A percentile compares a stretch with the other conserved stretches of the same genome.
phyloP scores from a whole-genome alignment of 352 stramenopile genomes.

The Phytophthora pini region DNA sequence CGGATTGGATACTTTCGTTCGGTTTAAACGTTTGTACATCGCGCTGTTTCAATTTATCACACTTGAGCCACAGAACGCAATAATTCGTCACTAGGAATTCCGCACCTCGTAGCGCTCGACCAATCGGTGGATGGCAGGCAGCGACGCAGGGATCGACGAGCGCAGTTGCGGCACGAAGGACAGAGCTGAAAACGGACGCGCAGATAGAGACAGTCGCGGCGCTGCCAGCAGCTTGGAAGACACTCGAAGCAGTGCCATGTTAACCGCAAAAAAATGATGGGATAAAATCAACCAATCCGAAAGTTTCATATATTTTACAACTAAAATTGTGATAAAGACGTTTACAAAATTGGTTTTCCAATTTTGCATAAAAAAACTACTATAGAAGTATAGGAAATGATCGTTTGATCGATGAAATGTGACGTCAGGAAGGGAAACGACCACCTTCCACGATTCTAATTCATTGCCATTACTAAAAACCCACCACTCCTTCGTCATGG shows the following conservation, averaged over 20 bases:
- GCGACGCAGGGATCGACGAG: conserved; percentile 47
- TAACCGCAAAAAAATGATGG: neutral
- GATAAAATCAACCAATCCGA: conserved; percentile 10
- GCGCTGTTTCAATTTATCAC: conserved; percentile 25
- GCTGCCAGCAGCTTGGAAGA: conserved; percentile 11
- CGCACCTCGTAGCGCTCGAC: conserved; percentile 58
- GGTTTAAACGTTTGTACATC: conserved; percentile 52
- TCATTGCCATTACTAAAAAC: too few relatives aligned
- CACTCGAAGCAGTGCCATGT: conserved; percentile 21
- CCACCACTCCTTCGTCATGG: too few relatives aligned
- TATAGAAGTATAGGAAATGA: too few relatives aligned
- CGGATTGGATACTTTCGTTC: conserved; percentile 45
- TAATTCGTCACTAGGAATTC: neutral
- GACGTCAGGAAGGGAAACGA: too few relatives aligned
- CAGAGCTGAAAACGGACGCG: conserved; percentile 43
- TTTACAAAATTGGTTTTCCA: too few relatives aligned
- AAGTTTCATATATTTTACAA: neutral
- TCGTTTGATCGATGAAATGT: too few relatives aligned
- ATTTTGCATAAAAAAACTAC: too few relatives aligned
- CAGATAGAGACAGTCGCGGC: conserved; percentile 15
- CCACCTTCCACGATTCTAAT: too few relatives aligned
- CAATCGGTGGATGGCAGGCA: conserved; percentile 50
- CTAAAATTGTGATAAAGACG: too few relatives aligned
- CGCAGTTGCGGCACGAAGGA: conserved; percentile 59
- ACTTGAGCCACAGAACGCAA: neutral